Base-by-base conservation (phyloP, 495 filamentous ascomycete genomes). In the Bathelium albidoporum region DNA sequence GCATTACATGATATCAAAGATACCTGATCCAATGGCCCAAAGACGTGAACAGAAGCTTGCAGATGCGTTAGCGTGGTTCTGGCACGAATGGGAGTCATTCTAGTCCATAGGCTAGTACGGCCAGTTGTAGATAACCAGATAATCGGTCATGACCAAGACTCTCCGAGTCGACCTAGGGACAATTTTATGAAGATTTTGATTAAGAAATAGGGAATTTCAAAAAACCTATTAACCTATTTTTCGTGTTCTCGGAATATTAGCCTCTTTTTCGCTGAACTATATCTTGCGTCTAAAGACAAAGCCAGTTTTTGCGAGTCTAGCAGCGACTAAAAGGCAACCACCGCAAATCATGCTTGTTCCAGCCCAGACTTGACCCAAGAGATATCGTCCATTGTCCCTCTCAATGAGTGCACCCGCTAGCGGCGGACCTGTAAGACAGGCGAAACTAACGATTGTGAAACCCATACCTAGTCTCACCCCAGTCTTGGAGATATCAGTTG, bases 391-490 rank as follows among this genome's bases (percentile, higher is more conserved):
- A 5, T 63, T 63, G 61, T 70, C 52, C 32, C 59, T 66, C 63
- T 74, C 65, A 29, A 75, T 70, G 53, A 76, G 52, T 16, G 73
- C 74, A 1, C 74, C 74, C 1, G 68, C 72, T 49, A 76, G 66
- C 18, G 74, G 73, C 22, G 73, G 72, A 1, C 74, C 74, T 11
- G 70, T 75, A 49, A 76, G 64, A 36, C 61, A 68, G 1, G 71
- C 72, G 41, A 76, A 62, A 10, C 69, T 67, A 0, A 71, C 65
- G 49, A 75, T 65, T 18, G 60, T 66, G 61, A 76, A 76, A 11
- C 66, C 69, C 74, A 77, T 77, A 0, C 75, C 75, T 39, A 72
- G 69, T 58, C 74, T 49, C 12, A 65, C 70, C 4, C 75, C 75
- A 10, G 71, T 66, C 58, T 74, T 73, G 0, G 55, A 68, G 45